Percentiles rank a stretch among this genome's conserved stretches.
Evolutionary conservation across 495 filamentous ascomycete genomes (phyloP).

Genomic region (Aspergillus ellipticus): DNA sequence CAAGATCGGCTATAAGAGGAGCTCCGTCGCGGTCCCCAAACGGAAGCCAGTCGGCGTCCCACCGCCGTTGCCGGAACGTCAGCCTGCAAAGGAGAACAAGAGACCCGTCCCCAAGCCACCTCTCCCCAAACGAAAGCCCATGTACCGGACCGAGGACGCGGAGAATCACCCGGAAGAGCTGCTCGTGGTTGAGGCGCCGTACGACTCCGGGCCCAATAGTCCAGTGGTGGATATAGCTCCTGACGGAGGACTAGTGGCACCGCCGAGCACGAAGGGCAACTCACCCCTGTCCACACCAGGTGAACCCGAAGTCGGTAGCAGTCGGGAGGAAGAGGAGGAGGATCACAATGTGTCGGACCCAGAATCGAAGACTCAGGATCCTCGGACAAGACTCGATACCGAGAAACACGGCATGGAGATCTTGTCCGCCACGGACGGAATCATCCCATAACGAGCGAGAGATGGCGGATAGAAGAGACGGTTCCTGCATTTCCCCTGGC

Average conservation of each 20-base stretch:
- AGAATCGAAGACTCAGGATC: neutral
- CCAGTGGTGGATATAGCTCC: conserved; percentile 33
- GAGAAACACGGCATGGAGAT: conserved; percentile 13
- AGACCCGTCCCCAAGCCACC: conserved; percentile 28
- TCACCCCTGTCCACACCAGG: neutral
- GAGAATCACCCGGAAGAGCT: conserved; percentile 32
- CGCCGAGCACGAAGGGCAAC: neutral
- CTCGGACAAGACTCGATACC: neutral
- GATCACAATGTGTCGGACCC: neutral
- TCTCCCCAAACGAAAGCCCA: conserved; percentile 36
- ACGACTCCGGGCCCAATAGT: conserved; percentile 49
- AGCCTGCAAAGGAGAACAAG: conserved; percentile 19
- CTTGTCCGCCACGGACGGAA: conserved; percentile 14
- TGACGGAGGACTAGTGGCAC: conserved; percentile 6
- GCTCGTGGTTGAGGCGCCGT: conserved; percentile 50
- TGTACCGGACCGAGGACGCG: conserved; percentile 19
- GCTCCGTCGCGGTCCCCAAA: conserved; percentile 56
- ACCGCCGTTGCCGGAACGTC: conserved; percentile 29
- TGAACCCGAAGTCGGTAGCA: neutral
- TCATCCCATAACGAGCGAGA: conserved; percentile 8
- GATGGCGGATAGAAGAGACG: neutral
- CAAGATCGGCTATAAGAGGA: conserved; percentile 55
- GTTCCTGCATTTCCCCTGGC: neutral
- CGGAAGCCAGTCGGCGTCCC: conserved; percentile 53
- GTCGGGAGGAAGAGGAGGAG: neutral